Evolutionary conservation across 805 yeast species (phyloP).

Genomic region (Scheffersomyces coipomensis): DNA sequence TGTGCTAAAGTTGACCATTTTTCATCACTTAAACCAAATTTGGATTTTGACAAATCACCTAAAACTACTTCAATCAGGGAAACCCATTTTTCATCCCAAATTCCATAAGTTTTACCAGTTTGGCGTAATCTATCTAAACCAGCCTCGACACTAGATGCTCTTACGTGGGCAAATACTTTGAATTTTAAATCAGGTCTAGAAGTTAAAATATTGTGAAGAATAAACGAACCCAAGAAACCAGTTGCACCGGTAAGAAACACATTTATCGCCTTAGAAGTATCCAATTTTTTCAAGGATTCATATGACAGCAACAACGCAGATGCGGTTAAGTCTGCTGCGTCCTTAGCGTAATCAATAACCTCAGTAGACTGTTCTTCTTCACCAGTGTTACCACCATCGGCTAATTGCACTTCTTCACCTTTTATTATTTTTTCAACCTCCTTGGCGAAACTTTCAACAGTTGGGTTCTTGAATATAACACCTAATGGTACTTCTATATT

Average conservation of each 20-base stretch:
- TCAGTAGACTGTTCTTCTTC: slow-evolving; percentile 19
- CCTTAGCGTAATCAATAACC: slow-evolving; percentile 58
- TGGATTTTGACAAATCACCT: slow-evolving; percentile 74
- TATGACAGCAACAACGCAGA: slow-evolving; percentile 43
- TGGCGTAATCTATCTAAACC: slow-evolving; percentile 76
- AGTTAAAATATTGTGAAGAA: slow-evolving; percentile 69
- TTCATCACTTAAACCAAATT: slow-evolving; percentile 63
- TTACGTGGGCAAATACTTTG: slow-evolving; percentile 82
- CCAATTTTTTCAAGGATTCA: slow-evolving; percentile 40
- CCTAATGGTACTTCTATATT: slow-evolving; percentile 86
- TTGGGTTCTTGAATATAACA: slow-evolving; percentile 84
- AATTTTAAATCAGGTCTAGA: slow-evolving; percentile 50
- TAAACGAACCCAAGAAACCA: slow-evolving; percentile 92
- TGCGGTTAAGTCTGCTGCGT: slow-evolving; percentile 58
- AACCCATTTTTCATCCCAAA: slow-evolving; percentile 65
- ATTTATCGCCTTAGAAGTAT: slow-evolving; percentile 38
- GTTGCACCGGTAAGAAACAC: slow-evolving; percentile 94
- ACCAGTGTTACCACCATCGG: slow-evolving; percentile 18
- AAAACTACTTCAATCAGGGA: slow-evolving; percentile 65
- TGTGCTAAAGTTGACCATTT: slow-evolving; percentile 60
- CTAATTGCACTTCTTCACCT: slow-evolving; percentile 48
- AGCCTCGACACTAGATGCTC: slow-evolving; percentile 67
- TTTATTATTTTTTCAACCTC: slow-evolving; percentile 61
- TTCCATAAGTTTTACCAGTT: slow-evolving; percentile 80
- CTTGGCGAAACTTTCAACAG: slow-evolving; percentile 72